phyloP scores from a whole-genome alignment of 2,329 filamentous ascomycete genomes.

The Fusarium torulosum region DNA sequence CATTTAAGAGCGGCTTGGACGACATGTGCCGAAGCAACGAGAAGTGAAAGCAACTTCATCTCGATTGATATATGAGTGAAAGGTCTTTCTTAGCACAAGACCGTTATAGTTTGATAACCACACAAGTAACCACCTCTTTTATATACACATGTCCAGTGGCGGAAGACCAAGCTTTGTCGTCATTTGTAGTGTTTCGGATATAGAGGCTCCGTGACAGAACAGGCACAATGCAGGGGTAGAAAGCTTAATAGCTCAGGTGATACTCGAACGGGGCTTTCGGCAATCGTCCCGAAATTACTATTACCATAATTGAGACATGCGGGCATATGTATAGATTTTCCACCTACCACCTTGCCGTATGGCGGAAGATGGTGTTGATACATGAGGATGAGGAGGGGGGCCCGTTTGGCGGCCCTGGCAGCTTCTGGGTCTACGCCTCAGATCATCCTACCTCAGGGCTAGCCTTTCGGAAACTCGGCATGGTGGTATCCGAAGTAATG shows the following conservation, averaged over 20 bases:
- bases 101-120: background rate
- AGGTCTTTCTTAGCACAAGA: background rate
- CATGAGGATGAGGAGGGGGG: background rate
- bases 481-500: background rate
- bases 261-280: background rate
- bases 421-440: background rate
- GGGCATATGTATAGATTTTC: background rate
- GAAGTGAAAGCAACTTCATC: slow-evolving; percentile 29
- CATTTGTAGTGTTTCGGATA: background rate
- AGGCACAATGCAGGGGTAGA: background rate
- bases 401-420: background rate
- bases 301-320: background rate
- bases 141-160: background rate
- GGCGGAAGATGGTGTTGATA: too few relatives aligned
- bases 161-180: background rate
- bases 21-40: slow-evolving; percentile 18
- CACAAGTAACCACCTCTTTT: background rate
- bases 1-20: slow-evolving; percentile 29
- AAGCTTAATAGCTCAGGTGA: background rate
- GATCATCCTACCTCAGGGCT: background rate
- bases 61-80: too few relatives aligned
- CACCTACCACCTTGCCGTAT: background rate
- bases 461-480: background rate
- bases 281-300: background rate
- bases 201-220: background rate